phyloP scores from a whole-genome alignment of 495 filamentous ascomycete genomes.

The Aspergillus sclerotioniger region DNA sequence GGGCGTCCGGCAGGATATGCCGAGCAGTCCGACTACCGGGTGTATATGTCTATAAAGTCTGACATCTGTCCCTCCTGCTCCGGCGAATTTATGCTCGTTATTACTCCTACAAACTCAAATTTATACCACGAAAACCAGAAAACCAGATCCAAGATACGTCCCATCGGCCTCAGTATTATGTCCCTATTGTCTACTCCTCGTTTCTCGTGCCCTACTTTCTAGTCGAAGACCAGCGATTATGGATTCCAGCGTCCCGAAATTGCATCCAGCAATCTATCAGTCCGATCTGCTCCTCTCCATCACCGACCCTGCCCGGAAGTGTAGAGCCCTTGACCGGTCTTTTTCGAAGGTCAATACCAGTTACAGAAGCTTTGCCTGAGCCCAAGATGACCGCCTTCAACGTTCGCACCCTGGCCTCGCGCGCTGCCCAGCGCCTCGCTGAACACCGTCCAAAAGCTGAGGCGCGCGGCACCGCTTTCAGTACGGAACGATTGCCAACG shows the following conservation, averaged over 20 bases:
- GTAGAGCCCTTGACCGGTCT: not conserved
- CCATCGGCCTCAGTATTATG: not conserved
- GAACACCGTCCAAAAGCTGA: not conserved
- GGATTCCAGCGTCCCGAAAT: conserved; percentile 3
- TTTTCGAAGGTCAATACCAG: not conserved
- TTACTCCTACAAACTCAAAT: not conserved
- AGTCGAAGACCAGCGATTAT: conserved; percentile 3
- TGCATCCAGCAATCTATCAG: not conserved
- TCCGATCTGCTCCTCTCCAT: not conserved
- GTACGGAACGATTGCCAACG: not conserved
- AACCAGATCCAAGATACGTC: not conserved
- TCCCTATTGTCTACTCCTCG: not conserved
- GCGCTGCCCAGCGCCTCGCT: not conserved
- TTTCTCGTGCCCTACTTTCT: not conserved
- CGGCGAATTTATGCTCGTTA: not conserved
- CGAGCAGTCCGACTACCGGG: not conserved
- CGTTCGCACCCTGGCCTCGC: not conserved
- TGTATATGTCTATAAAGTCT: not conserved
- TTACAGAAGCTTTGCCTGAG: not conserved
- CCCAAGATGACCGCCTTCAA: not conserved
- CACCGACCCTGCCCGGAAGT: not conserved
- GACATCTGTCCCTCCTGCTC: not conserved
- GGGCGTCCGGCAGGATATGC: not conserved
- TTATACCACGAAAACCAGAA: not conserved
- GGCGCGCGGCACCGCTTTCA: not conserved